Percentiles rank a stretch among this genome's conserved stretches.
phyloP scores from a whole-genome alignment of 148 eudicot genomes.

The Amaranthus hypochondriacus region DNA sequence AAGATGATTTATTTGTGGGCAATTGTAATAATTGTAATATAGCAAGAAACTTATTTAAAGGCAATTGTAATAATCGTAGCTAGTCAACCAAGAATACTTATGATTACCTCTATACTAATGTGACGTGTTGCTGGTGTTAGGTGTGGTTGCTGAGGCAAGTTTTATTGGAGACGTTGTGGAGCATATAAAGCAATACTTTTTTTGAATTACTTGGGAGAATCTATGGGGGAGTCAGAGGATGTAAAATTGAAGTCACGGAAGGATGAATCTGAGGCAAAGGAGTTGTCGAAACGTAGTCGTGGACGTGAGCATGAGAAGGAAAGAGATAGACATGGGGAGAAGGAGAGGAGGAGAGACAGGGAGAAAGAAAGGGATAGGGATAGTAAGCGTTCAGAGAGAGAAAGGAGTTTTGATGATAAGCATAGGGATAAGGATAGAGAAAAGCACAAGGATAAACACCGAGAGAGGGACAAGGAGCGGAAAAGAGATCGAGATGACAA shows the following conservation, averaged over 20 bases:
- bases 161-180: no score
- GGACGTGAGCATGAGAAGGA: slow-evolving; percentile 27
- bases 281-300: slow-evolving; percentile 32
- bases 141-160: no score
- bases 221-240: slow-evolving; percentile 35
- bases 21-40: no score
- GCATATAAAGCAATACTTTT: not conserved
- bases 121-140: no score
- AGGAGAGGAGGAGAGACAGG: slow-evolving; percentile 26
- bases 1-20: no score
- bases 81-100: no score
- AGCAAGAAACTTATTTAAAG: no score
- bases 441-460: slow-evolving; percentile 8
- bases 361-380: slow-evolving; percentile 27
- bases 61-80: no score
- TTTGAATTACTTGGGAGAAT: not conserved
- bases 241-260: slow-evolving; percentile 34
- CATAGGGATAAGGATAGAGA: slow-evolving; percentile 18
- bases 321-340: slow-evolving; percentile 30
- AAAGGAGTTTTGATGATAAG: not conserved
- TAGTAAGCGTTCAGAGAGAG: slow-evolving; percentile 24
- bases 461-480: slow-evolving; percentile 18
- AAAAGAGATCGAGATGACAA: not conserved
- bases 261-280: slow-evolving; percentile 33
- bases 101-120: no score